Base-by-base conservation (phyloP, 129 eudicot genomes). In the Logfia minima region DNA sequence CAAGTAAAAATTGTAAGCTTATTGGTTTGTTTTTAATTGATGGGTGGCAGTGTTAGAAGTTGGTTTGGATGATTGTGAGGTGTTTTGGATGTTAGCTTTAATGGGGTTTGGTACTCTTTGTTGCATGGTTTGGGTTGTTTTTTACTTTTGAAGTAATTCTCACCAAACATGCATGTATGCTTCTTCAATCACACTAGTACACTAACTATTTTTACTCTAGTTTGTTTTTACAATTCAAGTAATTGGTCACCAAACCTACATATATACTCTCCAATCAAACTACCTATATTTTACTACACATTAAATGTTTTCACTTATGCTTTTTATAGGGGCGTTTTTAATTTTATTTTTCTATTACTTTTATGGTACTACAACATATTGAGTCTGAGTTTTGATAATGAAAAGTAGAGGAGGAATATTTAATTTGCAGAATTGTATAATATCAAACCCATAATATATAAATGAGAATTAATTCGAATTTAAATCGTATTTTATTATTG, bases 71-170 rank as follows among this genome's bases (percentile, higher is more conserved):
- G 69, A 56, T 56, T 56, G 23, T n/a, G 62, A 56, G 62, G 23
- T 21, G 23, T 55, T 56, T 56, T 19, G 69, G 70, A n/a, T 65
- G 70, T 31, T 65, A 18, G 69, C 69, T 64, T 64, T 64, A 24
- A 64, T 64, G 69, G 69, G 67, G 39, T 65, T 65, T 65, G 70
- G 70, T 65, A 65, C 41, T 1, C 3, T 6, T 31, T 65, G 19
- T 65, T 31, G 70, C 70, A 65, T 31, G 70, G 45, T 65, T 65
- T 65, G n/a, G 70, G 45, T 28, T 31, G 45, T 65, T 65, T 65
- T 65, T 29, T 16, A 31, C 70, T 28, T 65, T 31, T 65, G 11
- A 65, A 65, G 70, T 65, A 31, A 65, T 65, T 65, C 4, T 65
- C 45, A 65, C 70, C 70, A 65, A 65, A 65, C 70, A 65, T 65